These are phyloP conservation scores for Citrus mangshanensis DNA, from an alignment of 345 rosid genomes.

Conservation along the genomic window DNA sequence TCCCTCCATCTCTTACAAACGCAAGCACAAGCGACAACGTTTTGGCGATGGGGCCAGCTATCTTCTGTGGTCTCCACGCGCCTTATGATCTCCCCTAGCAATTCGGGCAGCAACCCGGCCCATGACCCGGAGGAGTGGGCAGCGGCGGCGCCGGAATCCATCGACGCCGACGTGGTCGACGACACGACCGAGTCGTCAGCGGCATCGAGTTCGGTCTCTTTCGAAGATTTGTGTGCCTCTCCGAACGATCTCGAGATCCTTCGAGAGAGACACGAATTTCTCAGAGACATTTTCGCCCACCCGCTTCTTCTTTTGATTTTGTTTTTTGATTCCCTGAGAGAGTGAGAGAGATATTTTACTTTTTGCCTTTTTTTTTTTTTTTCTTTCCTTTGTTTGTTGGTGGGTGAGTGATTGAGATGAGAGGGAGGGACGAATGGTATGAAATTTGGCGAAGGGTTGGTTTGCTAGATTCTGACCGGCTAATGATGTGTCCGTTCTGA, in stretches of 20 bases:
- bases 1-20: slow-evolving; percentile 92
- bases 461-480: not conserved
- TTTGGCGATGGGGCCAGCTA: slow-evolving; percentile 69
- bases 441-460: not conserved
- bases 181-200: slow-evolving; percentile 17
- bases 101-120: slow-evolving; percentile 78
- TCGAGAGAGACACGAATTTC: slow-evolving; percentile 54
- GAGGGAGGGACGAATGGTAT: not conserved
- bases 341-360: not conserved
- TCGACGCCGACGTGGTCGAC: not conserved
- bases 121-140: slow-evolving; percentile 40
- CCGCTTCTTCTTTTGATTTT: not conserved
- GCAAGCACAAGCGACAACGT: slow-evolving; percentile 72
- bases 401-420: not conserved
- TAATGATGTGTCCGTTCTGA: not conserved
- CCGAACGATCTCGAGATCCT: slow-evolving; percentile 56
- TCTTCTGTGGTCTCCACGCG: slow-evolving; percentile 76
- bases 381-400: not conserved
- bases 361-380: not conserved
- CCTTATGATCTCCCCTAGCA: slow-evolving; percentile 69
- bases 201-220: not conserved
- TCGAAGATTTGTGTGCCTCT: slow-evolving; percentile 17
- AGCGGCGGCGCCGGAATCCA: slow-evolving; percentile 22
- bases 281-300: slow-evolving; percentile 43
- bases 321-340: not conserved